Percentiles rank a stretch among this genome's conserved stretches.
Evolutionary conservation across 2,329 filamentous ascomycete species (phyloP).

Genomic region (Ilyonectria destructans): DNA sequence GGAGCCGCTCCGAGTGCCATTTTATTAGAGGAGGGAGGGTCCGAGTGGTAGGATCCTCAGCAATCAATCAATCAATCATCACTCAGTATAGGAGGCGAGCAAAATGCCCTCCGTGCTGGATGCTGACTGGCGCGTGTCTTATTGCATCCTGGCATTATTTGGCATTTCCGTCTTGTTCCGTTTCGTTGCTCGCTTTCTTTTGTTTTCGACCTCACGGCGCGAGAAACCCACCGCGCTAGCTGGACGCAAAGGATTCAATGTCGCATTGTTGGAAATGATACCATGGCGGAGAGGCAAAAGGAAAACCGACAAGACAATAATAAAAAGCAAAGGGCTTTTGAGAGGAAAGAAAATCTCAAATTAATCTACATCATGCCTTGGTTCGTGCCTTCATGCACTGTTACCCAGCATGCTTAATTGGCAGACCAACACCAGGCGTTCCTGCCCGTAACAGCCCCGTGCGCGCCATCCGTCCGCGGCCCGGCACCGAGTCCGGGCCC

Average conservation of each 20-base stretch:
- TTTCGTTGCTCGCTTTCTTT: not conserved
- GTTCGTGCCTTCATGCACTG: slow-evolving; percentile 22
- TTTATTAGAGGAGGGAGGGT: slow-evolving; percentile 7
- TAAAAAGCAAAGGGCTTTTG: not conserved
- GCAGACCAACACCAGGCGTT: slow-evolving; percentile 1
- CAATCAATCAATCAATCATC: not conserved
- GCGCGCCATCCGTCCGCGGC: slow-evolving; percentile 17
- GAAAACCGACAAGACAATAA: not conserved
- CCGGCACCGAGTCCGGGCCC: slow-evolving; percentile 10
- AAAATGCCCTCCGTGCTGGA: not conserved
- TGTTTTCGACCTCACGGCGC: not conserved
- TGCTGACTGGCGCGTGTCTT: not conserved
- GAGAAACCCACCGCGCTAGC: not conserved
- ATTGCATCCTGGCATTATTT: not conserved
- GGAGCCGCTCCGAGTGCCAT: not conserved
- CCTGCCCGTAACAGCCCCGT: slow-evolving; percentile 10
- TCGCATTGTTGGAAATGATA: slow-evolving; percentile 11
- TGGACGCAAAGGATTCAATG: not conserved
- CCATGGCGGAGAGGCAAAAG: not conserved
- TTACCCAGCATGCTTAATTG: slow-evolving; percentile 21
- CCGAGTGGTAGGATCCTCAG: not conserved
- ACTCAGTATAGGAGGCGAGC: not conserved
- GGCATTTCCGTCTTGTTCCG: not conserved
- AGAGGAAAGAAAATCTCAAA: not conserved
- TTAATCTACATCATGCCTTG: slow-evolving; percentile 26